phyloP scores from a whole-genome alignment of 306 rosid genomes.

The Lablab purpureus region DNA sequence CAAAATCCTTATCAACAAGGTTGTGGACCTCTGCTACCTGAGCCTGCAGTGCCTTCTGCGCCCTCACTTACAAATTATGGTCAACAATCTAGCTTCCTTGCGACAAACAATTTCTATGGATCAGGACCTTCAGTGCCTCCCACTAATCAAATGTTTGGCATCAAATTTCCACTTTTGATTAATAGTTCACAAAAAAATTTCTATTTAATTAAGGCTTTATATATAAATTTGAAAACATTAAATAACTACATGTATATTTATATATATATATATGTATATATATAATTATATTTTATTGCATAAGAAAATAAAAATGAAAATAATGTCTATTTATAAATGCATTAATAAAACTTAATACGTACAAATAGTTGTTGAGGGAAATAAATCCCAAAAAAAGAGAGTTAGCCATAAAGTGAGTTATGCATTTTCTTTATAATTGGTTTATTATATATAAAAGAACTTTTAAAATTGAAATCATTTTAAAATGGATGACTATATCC shows the following conservation, averaged over 20 bases:
- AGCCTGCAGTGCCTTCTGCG: not conserved
- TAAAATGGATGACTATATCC: not conserved
- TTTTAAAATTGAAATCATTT: not conserved
- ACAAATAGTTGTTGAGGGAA: too few species aligned
- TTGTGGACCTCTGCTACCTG: not conserved
- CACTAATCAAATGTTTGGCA: slow-evolving; percentile 10
- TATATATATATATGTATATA: not conserved
- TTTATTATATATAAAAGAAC: not conserved
- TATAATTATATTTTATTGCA: not conserved
- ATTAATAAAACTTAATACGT: too few species aligned
- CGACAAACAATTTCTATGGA: not conserved
- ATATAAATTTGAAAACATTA: not conserved
- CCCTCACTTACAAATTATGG: not conserved
- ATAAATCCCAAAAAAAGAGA: too few species aligned
- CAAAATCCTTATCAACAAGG: slow-evolving; percentile 10
- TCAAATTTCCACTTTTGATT: not conserved
- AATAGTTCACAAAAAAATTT: too few species aligned
- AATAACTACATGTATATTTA: too few species aligned
- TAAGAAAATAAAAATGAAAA: too few species aligned
- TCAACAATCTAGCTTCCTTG: not conserved
- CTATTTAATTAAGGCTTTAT: not conserved
- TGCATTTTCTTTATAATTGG: not conserved
- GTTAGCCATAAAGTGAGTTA: not conserved
- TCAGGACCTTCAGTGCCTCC: slow-evolving; percentile 5
- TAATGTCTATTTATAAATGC: too few species aligned